phyloP scores from a whole-genome alignment of 2,329 filamentous ascomycete genomes.

The Alternaria gansuensis region DNA sequence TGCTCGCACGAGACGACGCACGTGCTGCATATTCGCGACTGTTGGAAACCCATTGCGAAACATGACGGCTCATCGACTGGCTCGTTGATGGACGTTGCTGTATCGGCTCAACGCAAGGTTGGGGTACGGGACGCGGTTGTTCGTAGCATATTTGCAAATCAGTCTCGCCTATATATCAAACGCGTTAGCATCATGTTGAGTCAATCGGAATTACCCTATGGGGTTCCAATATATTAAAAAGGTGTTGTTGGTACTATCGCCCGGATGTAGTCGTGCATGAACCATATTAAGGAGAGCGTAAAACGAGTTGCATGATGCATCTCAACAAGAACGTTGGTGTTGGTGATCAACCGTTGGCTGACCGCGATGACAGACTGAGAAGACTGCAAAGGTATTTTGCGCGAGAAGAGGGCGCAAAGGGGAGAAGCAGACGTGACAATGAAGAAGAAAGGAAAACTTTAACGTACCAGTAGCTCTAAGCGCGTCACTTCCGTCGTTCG shows the following conservation, averaged over 20 bases:
- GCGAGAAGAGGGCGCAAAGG: constrained; percentile 1
- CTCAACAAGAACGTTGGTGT: constrained; percentile 30
- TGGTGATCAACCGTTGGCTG: background rate
- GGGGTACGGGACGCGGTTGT: constrained; percentile 42
- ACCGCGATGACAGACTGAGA: background rate
- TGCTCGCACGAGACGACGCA: constrained; percentile 48
- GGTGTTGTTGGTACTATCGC: constrained; percentile 20
- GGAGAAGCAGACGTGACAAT: background rate
- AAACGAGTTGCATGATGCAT: constrained; percentile 28
- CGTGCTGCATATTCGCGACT: constrained; percentile 49
- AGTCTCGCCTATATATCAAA: constrained; percentile 27
- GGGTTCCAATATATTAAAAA: constrained; percentile 21
- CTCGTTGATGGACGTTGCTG: constrained; percentile 47
- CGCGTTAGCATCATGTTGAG: constrained; percentile 27
- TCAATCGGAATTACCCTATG: constrained; percentile 19
- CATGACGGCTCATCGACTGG: constrained; percentile 47
- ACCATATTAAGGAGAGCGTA: constrained; percentile 38
- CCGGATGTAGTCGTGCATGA: constrained; percentile 28
- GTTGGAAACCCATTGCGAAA: constrained; percentile 50
- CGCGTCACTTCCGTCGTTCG: constrained; percentile 34
- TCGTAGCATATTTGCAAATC: constrained; percentile 48
- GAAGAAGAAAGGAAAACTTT: constrained; percentile 15
- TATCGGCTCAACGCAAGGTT: constrained; percentile 43
- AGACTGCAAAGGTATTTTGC: background rate
- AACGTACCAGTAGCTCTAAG: constrained; percentile 43